Evolutionary conservation across 257 asterid species (phyloP), one percentile per base, ranked within the genome.

Genomic region (Marsdenia floribunda): DNA sequence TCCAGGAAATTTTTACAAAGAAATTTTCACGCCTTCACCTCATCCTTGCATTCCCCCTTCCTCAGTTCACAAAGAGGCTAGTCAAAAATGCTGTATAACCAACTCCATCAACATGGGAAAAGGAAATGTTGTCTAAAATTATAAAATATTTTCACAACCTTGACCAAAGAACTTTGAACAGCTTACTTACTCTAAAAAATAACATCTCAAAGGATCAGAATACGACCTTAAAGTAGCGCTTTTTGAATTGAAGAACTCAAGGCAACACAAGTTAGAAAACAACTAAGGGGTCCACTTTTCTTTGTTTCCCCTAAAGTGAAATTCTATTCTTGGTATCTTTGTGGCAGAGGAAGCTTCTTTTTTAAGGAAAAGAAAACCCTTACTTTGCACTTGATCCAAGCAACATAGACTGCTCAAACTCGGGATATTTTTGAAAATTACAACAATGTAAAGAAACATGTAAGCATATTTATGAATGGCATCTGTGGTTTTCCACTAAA

Each of bases 331-430:
- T 15, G 6, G 49, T 65, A 33, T 37, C 50, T 65, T 65, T 19
- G 6, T 65, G 29, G 29, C 15, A 33, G 19, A 71, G n/a, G 59
- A 22, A 44, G 12, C 40, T 47, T 69, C 58, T 29, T 44, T 49
- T 15, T 3, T 24, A 46, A 71, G 49, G 49, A 13, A 21, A 71
- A 52, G 26, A 21, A 52, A 71, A 9, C 26, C 42, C 24, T 37
- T 52, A 49, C 47, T 24, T 71, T 71, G 63, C 64, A 57, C 52
- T 53, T 21, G 38, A 22, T 71, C 66, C 49, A 54, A 71, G 69
- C 68, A 58, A 73, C 69, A 57, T 7, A 38, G n/a, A 6, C 68
- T 1, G 55, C 54, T 46, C 75, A n/a, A 57, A 72, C 68, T 7
- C 12, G 2, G 58, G 22, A 5, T 4, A 44, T 19, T 6, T 55